Percentiles rank a stretch among this genome's conserved stretches.
phyloP scores from a whole-genome alignment of 192 early-diverging fungal species.

The Gorgonomyces haynaldii region DNA sequence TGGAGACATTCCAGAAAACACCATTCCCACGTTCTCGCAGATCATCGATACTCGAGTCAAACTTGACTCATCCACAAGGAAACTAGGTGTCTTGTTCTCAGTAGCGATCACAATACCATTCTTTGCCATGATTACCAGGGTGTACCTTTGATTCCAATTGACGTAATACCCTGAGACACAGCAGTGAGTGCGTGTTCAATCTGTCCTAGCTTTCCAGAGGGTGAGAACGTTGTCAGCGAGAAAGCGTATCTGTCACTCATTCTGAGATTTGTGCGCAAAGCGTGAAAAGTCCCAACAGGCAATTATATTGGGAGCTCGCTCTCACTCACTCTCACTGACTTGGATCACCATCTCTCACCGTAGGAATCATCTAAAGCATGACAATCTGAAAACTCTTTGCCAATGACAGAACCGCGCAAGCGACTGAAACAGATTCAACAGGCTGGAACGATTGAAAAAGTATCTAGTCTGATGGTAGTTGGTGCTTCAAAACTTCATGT shows the following conservation, averaged over 20 bases:
- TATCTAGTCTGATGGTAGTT: too few relatives aligned
- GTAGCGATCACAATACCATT: slow-evolving; percentile 98
- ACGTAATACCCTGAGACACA: slow-evolving; percentile 78
- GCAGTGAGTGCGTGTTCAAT: slow-evolving; percentile 97
- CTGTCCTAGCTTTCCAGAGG: slow-evolving; percentile 96
- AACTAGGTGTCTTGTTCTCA: slow-evolving; percentile 86
- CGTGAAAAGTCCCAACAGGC: too few relatives aligned
- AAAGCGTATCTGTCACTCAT: slow-evolving; percentile 65
- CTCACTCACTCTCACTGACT: too few relatives aligned
- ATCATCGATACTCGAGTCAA: slow-evolving; percentile 84
- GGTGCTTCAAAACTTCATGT: slow-evolving; percentile 92
- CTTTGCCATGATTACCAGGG: slow-evolving; percentile 46
- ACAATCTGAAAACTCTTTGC: too few relatives aligned
- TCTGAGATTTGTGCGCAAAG: too few relatives aligned
- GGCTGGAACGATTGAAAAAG: slow-evolving; percentile 61
- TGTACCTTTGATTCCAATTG: slow-evolving; percentile 87
- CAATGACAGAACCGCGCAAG: too few relatives aligned
- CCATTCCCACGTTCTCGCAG: slow-evolving; percentile 90
- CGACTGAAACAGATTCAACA: not conserved
- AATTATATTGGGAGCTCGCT: too few relatives aligned
- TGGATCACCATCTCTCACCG: too few relatives aligned
- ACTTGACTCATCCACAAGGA: slow-evolving; percentile 86
- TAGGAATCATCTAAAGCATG: too few relatives aligned
- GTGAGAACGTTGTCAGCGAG: slow-evolving; percentile 98
- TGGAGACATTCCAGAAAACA: slow-evolving; percentile 98